These are phyloP conservation scores for Phytophthora brassicae DNA, from an alignment of 352 stramenopile species.

Conservation along the genomic window DNA sequence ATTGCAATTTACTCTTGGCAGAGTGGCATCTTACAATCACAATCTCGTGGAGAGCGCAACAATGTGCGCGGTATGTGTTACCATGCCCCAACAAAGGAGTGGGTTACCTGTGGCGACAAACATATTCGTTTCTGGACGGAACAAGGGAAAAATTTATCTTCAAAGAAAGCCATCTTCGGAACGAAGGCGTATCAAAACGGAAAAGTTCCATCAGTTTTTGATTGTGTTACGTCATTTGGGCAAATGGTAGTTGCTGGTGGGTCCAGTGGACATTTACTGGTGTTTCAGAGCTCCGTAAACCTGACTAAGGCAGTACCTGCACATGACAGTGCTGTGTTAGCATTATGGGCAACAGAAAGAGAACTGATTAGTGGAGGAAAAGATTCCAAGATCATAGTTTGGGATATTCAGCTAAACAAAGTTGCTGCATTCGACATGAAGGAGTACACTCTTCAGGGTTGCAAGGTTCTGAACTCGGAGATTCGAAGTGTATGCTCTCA, in stretches of 20 bases:
- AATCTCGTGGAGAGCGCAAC: constrained; percentile 66
- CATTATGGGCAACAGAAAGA: constrained; percentile 46
- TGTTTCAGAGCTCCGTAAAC: constrained; percentile 64
- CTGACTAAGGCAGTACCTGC: constrained; percentile 53
- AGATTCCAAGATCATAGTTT: constrained; percentile 86
- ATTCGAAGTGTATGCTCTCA: constrained; percentile 55
- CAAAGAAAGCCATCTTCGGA: constrained; percentile 74
- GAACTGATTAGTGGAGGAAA: constrained; percentile 87
- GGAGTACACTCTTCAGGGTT: constrained; percentile 22
- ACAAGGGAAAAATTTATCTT: constrained; percentile 67
- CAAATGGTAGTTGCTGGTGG: constrained; percentile 47
- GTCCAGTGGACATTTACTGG: constrained; percentile 75
- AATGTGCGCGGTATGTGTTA: constrained; percentile 56
- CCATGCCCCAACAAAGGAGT: constrained; percentile 46
- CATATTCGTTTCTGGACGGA: constrained; percentile 79
- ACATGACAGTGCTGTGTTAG: constrained; percentile 46
- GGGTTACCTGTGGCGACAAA: constrained; percentile 74
- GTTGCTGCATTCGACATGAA: constrained; percentile 55
- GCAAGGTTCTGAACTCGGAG: constrained; percentile 31
- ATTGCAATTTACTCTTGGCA: constrained; percentile 84
- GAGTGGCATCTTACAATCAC: constrained; percentile 43
- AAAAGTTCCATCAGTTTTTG: constrained; percentile 49
- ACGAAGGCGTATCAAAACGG: constrained; percentile 54
- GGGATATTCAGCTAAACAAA: constrained; percentile 57
- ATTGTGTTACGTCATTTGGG: constrained; percentile 55